Evolutionary conservation across 1,284 basidiomycete species (phyloP).

Genomic region (Earliella scabrosa): DNA sequence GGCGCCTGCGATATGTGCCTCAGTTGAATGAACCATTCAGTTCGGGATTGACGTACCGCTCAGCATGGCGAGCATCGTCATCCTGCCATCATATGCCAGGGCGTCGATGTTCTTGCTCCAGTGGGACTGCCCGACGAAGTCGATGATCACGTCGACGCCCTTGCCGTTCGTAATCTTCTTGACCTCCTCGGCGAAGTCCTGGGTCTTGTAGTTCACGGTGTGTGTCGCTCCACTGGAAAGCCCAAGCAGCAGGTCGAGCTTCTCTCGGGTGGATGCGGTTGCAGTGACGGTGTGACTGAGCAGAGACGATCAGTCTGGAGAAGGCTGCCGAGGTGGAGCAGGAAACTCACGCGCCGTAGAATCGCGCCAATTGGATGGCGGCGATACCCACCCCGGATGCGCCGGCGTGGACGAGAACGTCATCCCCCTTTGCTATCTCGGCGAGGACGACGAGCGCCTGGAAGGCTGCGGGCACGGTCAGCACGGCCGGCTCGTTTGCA

Average conservation of each 20-base stretch:
- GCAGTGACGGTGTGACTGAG: constrained; percentile 73
- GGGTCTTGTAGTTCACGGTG: constrained; percentile 85
- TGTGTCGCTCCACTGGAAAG: constrained; percentile 72
- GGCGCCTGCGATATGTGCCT: constrained; percentile 51
- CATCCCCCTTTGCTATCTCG: constrained; percentile 70
- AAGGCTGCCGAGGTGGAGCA: constrained; percentile 7
- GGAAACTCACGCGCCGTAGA: constrained; percentile 71
- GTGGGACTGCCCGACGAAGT: constrained; percentile 87
- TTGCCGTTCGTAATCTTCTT: constrained; percentile 64
- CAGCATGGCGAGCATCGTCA: constrained; percentile 72
- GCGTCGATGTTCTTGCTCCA: constrained; percentile 83
- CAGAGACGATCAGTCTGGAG: constrained; percentile 10
- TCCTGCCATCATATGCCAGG: constrained; percentile 79
- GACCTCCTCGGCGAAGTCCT: constrained; percentile 78
- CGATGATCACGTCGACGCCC: constrained; percentile 85
- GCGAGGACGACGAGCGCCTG: constrained; percentile 80
- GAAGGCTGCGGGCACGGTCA: constrained; percentile 60
- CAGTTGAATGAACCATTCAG: no score
- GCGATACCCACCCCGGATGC: constrained; percentile 92
- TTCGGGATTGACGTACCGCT: constrained; percentile 62
- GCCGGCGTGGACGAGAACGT: constrained; percentile 89
- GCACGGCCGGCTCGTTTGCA: not conserved
- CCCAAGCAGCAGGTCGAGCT: constrained; percentile 78
- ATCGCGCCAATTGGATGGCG: constrained; percentile 86
- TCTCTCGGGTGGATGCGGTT: constrained; percentile 87